A percentile compares a stretch with the other conserved stretches of the same genome.
These are phyloP conservation scores for Sphaerulina musiva DNA, from an alignment of 2,329 filamentous ascomycete genomes.

Conservation along the genomic window DNA sequence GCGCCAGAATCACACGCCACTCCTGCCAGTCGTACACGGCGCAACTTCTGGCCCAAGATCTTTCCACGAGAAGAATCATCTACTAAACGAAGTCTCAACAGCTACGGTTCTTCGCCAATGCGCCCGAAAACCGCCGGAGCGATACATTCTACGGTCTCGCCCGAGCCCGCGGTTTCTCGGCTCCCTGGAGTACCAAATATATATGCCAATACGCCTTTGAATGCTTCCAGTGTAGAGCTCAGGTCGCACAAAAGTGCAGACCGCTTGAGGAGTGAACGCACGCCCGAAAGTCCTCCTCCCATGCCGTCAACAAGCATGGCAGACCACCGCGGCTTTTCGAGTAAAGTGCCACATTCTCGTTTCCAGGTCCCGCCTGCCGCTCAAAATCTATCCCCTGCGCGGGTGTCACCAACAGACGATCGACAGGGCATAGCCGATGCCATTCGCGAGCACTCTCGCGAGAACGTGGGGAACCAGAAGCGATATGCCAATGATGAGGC, in stretches of 20 bases:
- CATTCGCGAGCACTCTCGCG: slow-evolving; percentile 3
- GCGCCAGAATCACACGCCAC: slow-evolving; percentile 9
- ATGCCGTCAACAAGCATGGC: background rate
- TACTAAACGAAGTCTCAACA: background rate
- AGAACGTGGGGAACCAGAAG: background rate
- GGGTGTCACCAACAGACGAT: background rate
- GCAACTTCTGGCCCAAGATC: slow-evolving; percentile 4
- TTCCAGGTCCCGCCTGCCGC: background rate
- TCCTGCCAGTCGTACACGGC: background rate
- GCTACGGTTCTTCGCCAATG: background rate
- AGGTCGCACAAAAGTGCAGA: background rate
- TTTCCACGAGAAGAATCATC: background rate
- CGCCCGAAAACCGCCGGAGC: slow-evolving; percentile 5
- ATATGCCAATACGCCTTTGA: background rate
- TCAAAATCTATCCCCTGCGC: background rate
- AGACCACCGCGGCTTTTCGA: background rate
- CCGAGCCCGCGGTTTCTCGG: background rate
- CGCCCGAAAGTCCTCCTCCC: background rate
- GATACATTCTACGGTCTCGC: background rate
- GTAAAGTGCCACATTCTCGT: background rate
- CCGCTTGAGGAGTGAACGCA: background rate
- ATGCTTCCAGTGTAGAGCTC: background rate
- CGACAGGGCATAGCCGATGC: slow-evolving; percentile 3
- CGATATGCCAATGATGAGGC: background rate
- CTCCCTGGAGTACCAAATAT: background rate